Conservation (phyloP, 2,329 filamentous ascomycete genomes). For the Claviceps cyperi region DNA sequence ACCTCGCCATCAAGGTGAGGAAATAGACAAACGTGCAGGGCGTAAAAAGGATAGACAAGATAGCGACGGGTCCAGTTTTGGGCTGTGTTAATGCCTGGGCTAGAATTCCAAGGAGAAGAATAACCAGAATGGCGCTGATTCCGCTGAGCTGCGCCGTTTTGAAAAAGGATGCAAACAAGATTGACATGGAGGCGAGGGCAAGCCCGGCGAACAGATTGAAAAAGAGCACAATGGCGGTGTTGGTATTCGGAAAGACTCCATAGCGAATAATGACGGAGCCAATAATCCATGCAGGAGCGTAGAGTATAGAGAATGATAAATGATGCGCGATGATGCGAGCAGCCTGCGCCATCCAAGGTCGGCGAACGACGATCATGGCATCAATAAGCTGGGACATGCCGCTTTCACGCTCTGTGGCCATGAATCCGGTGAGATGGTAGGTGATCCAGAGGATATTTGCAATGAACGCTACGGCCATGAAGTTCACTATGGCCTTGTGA, state of each 20-base stretch:
- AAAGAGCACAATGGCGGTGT: constrained; percentile 49
- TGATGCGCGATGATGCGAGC: constrained; percentile 69
- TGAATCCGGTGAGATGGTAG: constrained; percentile 76
- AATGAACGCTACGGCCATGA: constrained; percentile 66
- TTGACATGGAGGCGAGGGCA: constrained; percentile 63
- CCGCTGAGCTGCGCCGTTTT: constrained; percentile 78
- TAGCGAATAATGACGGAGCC: constrained; percentile 49
- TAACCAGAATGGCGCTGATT: constrained; percentile 59
- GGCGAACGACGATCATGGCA: constrained; percentile 72
- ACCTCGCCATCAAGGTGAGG: constrained; percentile 60
- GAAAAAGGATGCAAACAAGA: constrained; percentile 74
- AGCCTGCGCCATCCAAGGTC: constrained; percentile 61
- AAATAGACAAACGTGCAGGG: constrained; percentile 84
- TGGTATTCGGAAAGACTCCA: constrained; percentile 53
- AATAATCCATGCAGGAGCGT: constrained; percentile 70
- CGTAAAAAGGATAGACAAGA: constrained; percentile 65
- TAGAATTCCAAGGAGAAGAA: constrained; percentile 64
- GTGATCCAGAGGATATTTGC: constrained; percentile 67
- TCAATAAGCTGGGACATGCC: constrained; percentile 84
- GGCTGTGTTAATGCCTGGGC: constrained; percentile 58
- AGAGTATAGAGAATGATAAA: constrained; percentile 64
- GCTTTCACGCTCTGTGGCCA: constrained; percentile 71
- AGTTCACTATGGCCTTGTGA: constrained; percentile 57
- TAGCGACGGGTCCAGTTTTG: constrained; percentile 46
- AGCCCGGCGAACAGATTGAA: constrained; percentile 67